Base-by-base conservation (phyloP, 805 yeast species). In the Ogataea angusta region DNA sequence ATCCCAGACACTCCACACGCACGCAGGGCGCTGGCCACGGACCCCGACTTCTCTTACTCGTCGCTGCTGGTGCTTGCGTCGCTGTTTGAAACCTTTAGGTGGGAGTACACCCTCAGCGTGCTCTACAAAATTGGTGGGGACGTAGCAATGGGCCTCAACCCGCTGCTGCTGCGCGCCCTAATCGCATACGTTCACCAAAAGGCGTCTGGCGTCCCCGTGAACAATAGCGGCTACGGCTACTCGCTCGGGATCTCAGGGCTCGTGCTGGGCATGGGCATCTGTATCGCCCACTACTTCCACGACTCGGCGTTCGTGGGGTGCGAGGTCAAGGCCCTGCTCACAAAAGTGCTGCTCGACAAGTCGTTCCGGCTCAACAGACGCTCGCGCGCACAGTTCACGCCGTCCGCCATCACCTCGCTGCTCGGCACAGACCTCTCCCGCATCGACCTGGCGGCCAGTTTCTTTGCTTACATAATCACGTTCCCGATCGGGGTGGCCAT, bases 381-480 rank as follows among this genome's bases (percentile, higher is more conserved):
- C 35, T 75, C 90, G 2, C 73, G 73, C 38, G 73, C 74, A 47
- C 67, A 73, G 44, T 85, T 65, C 54, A 80, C 95, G 1, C 71
- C 78, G 18, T 82, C 91, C 30, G 78, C 75, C 45, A 73, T 89
- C 42, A 85, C 95, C 22, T 79, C 89, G 8, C 63, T 87, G 59
- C 75, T 88, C 59, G 85, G 93, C 46, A 80, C 95, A 2, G 96
- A 89, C 58, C 67, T 88, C 27, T 75, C 90, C 12, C 77, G 95
- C 55, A 72, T 89, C 24, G 95, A 87, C 60, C 72, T 85, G 49
- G 88, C 89, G 7, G 60, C 80, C n/a, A 78, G 76, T 4, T 82
- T 80, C 48, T 78, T 80, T 53, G 84, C 85, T 4, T 78, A 81
- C 54, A 56, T 82, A 16, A 61, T 82, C 51, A 68, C 79, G 10